Base-by-base conservation (phyloP, 352 stramenopile genomes). In the Stramenopiles sp. region DNA sequence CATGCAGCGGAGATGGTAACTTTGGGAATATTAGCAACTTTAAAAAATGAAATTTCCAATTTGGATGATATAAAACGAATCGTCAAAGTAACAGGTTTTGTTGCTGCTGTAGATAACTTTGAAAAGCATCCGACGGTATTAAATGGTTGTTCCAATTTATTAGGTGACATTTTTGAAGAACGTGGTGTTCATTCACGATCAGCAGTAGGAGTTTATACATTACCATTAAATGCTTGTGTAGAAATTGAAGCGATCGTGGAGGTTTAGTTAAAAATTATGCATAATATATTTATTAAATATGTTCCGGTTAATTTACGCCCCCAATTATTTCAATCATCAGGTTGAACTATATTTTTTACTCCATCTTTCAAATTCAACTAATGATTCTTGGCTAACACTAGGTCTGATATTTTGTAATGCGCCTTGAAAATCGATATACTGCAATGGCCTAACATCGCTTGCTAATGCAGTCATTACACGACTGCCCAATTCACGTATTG, bases 211-310 rank as follows among this genome's bases (percentile, higher is more conserved):
- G 97, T 93, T 13, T 98, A 96, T 84, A 93, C 93, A 20, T 85
- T 99, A 77, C 94, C 95, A 63, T 85, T 99, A 43, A 96, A 97
- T 81, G 92, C 98, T 69, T 89, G 92, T 63, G 94, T 98, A 1
- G 94, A 99, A 87, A 90, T 99, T 33, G 95, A 99, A 86, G 90
- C 92, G 79, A 91, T 99, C 80, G 88, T 97, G 23, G 92, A 98
- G 86, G 84, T 98, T 63, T 88, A 96, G n/a, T n/a, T n/a, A n/a
- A n/a, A n/a, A n/a, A n/a, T n/a, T n/a, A n/a, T n/a, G n/a, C n/a
- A n/a, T n/a, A n/a, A n/a, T n/a, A n/a, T n/a, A n/a, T n/a, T n/a
- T n/a, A n/a, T n/a, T n/a, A n/a, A n/a, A n/a, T n/a, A n/a, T n/a
- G n/a, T n/a, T n/a, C n/a, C n/a, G n/a, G n/a, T n/a, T n/a, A n/a